Evolutionary conservation across 2,329 filamentous ascomycete species (phyloP).

Genomic region (Elsinoe perseae): DNA sequence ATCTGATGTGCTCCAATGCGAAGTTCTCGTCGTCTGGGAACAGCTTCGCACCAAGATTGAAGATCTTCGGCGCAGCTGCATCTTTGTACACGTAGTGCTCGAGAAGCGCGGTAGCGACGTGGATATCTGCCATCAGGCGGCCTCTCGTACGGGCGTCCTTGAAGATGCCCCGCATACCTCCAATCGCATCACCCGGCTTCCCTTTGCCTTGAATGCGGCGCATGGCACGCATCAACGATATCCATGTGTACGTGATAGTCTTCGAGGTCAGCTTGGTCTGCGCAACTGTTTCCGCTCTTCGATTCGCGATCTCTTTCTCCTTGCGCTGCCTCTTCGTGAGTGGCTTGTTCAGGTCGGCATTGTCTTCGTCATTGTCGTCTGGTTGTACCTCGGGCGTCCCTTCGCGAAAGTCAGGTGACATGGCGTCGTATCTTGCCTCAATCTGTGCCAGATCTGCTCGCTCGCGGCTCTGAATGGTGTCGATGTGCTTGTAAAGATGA

Average conservation of each 20-base stretch:
- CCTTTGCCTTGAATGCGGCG: constrained; percentile 83
- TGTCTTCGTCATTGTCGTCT: constrained; percentile 49
- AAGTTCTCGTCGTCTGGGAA: constrained; percentile 93
- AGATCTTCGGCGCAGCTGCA: constrained; percentile 84
- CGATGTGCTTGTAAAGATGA: constrained; percentile 78
- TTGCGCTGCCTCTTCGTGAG: constrained; percentile 46
- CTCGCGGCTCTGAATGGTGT: constrained; percentile 60
- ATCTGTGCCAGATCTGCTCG: constrained; percentile 51
- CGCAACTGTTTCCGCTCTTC: constrained; percentile 58
- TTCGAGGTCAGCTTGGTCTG: constrained; percentile 71
- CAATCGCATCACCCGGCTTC: constrained; percentile 46
- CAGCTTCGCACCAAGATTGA: constrained; percentile 84
- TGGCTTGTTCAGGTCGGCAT: constrained; percentile 36
- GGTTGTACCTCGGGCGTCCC: constrained; percentile 34
- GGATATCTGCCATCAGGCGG: constrained; percentile 86
- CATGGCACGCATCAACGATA: constrained; percentile 87
- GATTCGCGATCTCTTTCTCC: constrained; percentile 48
- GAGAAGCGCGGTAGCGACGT: constrained; percentile 84
- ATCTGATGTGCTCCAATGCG: constrained; percentile 91
- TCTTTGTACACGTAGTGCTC: constrained; percentile 97
- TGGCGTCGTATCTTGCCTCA: constrained; percentile 46
- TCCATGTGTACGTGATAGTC: constrained; percentile 89
- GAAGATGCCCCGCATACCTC: constrained; percentile 80
- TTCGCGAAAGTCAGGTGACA: constrained; percentile 30
- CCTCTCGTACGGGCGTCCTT: constrained; percentile 80